Base-by-base conservation (phyloP, 768 basidiomycete genomes). In the Baorangia bicolor region DNA sequence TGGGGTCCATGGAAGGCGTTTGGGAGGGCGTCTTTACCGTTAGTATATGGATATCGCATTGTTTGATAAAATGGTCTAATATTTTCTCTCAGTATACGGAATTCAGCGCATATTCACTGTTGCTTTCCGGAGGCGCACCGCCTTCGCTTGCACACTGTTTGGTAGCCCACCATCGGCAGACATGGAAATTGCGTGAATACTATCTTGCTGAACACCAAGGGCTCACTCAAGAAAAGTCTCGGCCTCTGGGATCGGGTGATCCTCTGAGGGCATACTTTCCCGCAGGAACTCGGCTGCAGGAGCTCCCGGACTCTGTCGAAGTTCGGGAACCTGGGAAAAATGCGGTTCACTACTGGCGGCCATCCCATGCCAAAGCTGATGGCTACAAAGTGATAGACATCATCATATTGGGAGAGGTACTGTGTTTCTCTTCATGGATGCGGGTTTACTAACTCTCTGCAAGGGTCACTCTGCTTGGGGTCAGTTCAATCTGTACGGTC, bases 381-480 rank as follows among this genome's bases (percentile, higher is more conserved):
- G 42, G 20, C 74, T 84, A 21, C 63, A 73, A 52, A 5, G 59
- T 64, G 23, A 34, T 39, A 21, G 91, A 93, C 64, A 76, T 91
- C 34, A 80, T 93, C 47, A 73, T 93, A 30, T 78, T 82, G 13
- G 91, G 91, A 65, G 88, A 92, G 77, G 90, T 90, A 57, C 52
- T 14, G 25, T 33, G 27, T 41, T 48, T 38, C 35, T 41, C 25
- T 49, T 33, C 11, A 14, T 38, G 40, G 33, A 40, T n/a, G 31
- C 25, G 21, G n/a, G 9, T 40, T 62, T 35, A 55, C 55, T 53
- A 27, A 58, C 49, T 42, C 51, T 20, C 20, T 14, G n/a, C 20
- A 55, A 92, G 90, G 92, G 92, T 5, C 93, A 94, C 72, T 94
- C 92, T 9, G 85, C 91, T 14, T 95, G 92, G 92, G 92, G 93